Evolutionary conservation across 345 rosid species (phyloP).

Genomic region (Tarenaya hassleriana): DNA sequence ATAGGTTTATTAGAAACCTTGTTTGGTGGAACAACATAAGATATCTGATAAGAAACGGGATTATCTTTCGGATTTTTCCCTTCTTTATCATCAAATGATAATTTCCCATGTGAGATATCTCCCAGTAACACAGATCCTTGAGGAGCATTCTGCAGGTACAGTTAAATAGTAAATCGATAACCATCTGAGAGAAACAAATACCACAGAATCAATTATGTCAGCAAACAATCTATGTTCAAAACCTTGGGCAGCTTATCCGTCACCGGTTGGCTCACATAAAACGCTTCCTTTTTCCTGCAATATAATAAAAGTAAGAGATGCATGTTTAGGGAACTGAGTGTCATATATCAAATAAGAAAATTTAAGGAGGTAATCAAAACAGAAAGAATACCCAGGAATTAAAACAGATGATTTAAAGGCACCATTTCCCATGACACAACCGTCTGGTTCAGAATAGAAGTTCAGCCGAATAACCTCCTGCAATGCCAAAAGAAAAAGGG

Average conservation of each 20-base stretch:
- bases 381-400: slow-evolving; percentile 68
- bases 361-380: not conserved
- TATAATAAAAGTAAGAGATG: slow-evolving; percentile 22
- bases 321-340: slow-evolving; percentile 2
- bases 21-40: slow-evolving; percentile 76
- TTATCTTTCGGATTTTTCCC: slow-evolving; percentile 54
- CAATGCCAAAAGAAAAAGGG: slow-evolving; percentile 10
- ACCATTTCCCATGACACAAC: slow-evolving; percentile 85
- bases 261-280: slow-evolving; percentile 73
- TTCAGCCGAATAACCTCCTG: slow-evolving; percentile 66
- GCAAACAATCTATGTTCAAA: slow-evolving; percentile 7
- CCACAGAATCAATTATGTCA: slow-evolving; percentile 2
- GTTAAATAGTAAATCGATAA: not conserved
- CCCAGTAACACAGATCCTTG: slow-evolving; percentile 85
- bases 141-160: slow-evolving; percentile 56
- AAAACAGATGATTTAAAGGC: slow-evolving; percentile 67
- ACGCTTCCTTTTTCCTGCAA: slow-evolving; percentile 73
- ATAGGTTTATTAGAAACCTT: slow-evolving; percentile 44
- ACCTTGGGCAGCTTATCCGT: slow-evolving; percentile 66
- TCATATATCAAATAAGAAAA: slow-evolving; percentile 7
- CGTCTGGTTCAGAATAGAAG: slow-evolving; percentile 94
- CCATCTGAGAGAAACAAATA: slow-evolving; percentile 14
- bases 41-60: slow-evolving; percentile 58
- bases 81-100: slow-evolving; percentile 44
- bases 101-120: slow-evolving; percentile 67